Percentiles rank a stretch among this genome's conserved stretches.
These are phyloP conservation scores for Suhomyces bokatorum DNA, from an alignment of 1,139 yeast species.

Conservation along the genomic window DNA sequence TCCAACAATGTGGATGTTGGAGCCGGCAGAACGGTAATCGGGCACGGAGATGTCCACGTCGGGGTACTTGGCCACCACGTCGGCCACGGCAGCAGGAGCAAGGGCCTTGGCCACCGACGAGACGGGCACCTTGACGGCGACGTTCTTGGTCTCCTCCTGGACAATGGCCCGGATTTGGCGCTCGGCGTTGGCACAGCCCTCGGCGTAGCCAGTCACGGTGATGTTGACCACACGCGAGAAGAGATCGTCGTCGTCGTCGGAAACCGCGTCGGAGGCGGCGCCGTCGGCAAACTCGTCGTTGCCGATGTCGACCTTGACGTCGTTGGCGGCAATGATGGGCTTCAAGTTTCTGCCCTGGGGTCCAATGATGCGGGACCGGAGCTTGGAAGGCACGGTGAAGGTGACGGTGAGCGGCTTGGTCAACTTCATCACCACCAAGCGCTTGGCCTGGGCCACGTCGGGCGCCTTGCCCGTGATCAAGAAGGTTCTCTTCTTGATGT, in stretches of 20 bases:
- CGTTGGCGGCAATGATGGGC: slow-evolving; percentile 71
- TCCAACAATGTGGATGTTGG: slow-evolving; percentile 53
- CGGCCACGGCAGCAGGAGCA: slow-evolving; percentile 34
- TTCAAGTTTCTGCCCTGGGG: slow-evolving; percentile 81
- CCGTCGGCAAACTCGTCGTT: slow-evolving; percentile 35
- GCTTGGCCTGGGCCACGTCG: slow-evolving; percentile 69
- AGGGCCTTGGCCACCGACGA: slow-evolving; percentile 54
- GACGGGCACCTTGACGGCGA: slow-evolving; percentile 50
- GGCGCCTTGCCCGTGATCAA: slow-evolving; percentile 76
- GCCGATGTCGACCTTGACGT: slow-evolving; percentile 75
- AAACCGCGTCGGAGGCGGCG: slow-evolving; percentile 13
- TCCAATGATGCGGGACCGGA: slow-evolving; percentile 85
- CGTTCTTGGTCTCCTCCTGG: slow-evolving; percentile 65
- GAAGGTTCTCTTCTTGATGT: slow-evolving; percentile 80
- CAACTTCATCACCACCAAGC: slow-evolving; percentile 73
- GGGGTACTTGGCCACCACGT: slow-evolving; percentile 23
- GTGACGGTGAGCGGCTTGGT: slow-evolving; percentile 68
- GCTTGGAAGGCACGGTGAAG: slow-evolving; percentile 72
- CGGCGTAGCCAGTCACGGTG: slow-evolving; percentile 79
- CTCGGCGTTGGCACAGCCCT: slow-evolving; percentile 78
- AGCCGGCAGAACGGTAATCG: slow-evolving; percentile 31
- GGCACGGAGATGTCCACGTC: slow-evolving; percentile 38
- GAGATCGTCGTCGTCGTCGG: slow-evolving; percentile 41
- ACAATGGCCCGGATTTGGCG: slow-evolving; percentile 71
- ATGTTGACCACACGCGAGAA: slow-evolving; percentile 60